Evolutionary conservation across 2,329 filamentous ascomycete genomes (phyloP).

Genomic region (Claviceps lovelessii): DNA sequence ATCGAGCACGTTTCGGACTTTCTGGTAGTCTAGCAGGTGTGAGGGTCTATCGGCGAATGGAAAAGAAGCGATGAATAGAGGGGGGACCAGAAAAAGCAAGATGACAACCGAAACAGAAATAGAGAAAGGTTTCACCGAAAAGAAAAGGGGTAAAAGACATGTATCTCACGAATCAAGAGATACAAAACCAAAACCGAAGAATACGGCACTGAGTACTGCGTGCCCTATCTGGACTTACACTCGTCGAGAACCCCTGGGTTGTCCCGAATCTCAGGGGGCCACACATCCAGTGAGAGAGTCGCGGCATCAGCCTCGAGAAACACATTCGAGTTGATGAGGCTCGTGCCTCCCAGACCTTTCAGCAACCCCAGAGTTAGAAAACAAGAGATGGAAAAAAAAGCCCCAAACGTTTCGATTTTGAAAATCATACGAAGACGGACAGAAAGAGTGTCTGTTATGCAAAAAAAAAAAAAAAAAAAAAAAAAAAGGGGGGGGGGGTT

Average conservation of each 20-base stretch:
- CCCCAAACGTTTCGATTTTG: too few species aligned
- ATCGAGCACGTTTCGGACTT: conserved; percentile 41
- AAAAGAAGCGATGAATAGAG: too few species aligned
- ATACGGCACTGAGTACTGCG: too few species aligned
- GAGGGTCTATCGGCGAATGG: neutral
- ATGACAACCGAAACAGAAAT: too few species aligned
- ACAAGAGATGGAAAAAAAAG: neutral
- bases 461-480: neutral
- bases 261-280: conserved; percentile 43
- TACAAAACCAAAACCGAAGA: too few species aligned
- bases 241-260: conserved; percentile 24
- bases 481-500: neutral
- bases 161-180: too few species aligned
- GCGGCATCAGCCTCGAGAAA: conserved; percentile 45
- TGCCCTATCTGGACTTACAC: conserved; percentile 26
- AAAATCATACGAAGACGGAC: too few species aligned
- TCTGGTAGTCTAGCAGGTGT: conserved; percentile 36
- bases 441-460: too few species aligned
- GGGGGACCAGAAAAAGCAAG: too few species aligned
- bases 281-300: conserved; percentile 37
- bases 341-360: conserved; percentile 45
- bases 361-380: too few species aligned
- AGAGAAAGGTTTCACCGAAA: too few species aligned
- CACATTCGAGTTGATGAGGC: conserved; percentile 53
- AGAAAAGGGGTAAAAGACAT: too few species aligned